Conservation (phyloP, 2,329 filamentous ascomycete species). For the Rhynchosporium secalis region DNA sequence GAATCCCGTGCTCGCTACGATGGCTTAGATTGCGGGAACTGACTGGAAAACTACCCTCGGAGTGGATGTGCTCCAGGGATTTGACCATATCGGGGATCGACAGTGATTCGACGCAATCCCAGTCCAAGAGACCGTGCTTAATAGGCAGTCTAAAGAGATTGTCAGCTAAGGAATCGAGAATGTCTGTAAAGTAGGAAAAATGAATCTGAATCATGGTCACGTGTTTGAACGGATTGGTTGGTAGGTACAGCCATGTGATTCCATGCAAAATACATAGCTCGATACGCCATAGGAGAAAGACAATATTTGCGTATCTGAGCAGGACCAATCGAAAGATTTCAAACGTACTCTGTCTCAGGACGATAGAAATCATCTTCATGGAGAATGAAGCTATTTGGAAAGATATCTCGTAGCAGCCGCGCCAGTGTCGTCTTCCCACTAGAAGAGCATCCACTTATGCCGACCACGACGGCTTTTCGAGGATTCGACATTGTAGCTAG, state of each 20-base stretch:
- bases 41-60: constrained; percentile 65
- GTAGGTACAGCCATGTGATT: no score
- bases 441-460: constrained; percentile 85
- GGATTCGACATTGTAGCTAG: constrained; percentile 19
- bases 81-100: constrained; percentile 67
- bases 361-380: constrained; percentile 97
- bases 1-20: constrained; percentile 10
- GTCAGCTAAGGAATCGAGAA: constrained; percentile 4
- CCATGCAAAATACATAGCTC: no score
- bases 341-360: constrained; percentile 67
- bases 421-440: constrained; percentile 95
- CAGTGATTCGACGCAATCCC: constrained; percentile 85
- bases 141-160: constrained; percentile 50
- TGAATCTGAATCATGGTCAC: no score
- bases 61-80: constrained; percentile 69
- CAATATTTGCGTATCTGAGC: no score
- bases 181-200: no score
- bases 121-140: constrained; percentile 71
- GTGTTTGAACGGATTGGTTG: no score
- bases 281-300: no score
- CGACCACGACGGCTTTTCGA: constrained; percentile 60
- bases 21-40: constrained; percentile 40
- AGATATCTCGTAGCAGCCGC: constrained; percentile 78
- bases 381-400: constrained; percentile 76
- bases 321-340: no score